Evolutionary conservation across 306 rosid species (phyloP), one percentile per base, ranked within the genome.

Genomic region (Boehmeria nivea): DNA sequence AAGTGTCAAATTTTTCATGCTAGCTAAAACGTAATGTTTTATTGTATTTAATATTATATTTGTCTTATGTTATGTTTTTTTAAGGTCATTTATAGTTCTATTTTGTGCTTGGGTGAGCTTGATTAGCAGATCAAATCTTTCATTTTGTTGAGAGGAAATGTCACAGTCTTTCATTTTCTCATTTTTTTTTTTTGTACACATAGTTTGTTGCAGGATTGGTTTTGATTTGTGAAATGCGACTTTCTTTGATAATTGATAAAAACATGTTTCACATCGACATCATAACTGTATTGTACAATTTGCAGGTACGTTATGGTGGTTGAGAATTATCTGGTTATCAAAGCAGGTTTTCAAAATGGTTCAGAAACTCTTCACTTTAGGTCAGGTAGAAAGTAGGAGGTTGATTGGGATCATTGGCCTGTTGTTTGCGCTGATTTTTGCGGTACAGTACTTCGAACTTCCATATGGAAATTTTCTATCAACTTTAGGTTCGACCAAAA

Each of bases 341-440:
- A 47, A n/a, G 37, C 34, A 40, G 16, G 52, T 71, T 68, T 43
- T 56, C 53, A 66, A 68, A 65, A 90, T 86, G 95, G 76, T 70
- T 72, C 89, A 67, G 66, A 66, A 76, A 36, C 33, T 69, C 40
- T 54, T 40, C n/a, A 46, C 76, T 65, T 37, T 60, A 22, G 68
- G 72, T 66, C 94, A 60, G 27, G 46, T 54, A 22, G 78, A 78
- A 73, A 59, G 66, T 2, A 83, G 67, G 71, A 82, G 74, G 72
- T 61, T 84, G 69, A 57, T 78, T 25, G 75, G 73, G 88, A 64
- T 84, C 28, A 68, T 54, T 15, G 80, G 79, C 51, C 11, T 80
- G 37, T 62, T 78, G 18, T 68, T 90, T 80, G 78, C 78, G 27
- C 57, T 64, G 54, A 54, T 90, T 61, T 57, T 81, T 9, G 74